A percentile compares a stretch with the other conserved stretches of the same genome.
These are phyloP conservation scores for Yamadazyma takamatsuzukensis DNA, from an alignment of 805 yeast species.

Conservation along the genomic window DNA sequence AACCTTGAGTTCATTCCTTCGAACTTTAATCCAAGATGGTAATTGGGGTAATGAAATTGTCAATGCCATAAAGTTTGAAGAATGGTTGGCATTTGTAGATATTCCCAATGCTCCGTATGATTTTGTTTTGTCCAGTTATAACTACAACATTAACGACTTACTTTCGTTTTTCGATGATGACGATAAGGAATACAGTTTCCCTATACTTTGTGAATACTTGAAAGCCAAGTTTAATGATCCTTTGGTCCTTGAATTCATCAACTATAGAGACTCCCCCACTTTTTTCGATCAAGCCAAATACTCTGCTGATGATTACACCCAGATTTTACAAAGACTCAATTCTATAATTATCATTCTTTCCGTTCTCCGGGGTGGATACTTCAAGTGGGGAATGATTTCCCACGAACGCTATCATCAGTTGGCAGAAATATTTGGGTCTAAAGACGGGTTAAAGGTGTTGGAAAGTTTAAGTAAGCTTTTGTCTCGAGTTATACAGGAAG, in stretches of 20 bases:
- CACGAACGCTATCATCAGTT: slow-evolving; percentile 42
- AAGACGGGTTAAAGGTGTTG: slow-evolving; percentile 39
- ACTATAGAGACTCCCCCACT: slow-evolving; percentile 25
- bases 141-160: slow-evolving; percentile 50
- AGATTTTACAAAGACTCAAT: slow-evolving; percentile 32
- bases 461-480: slow-evolving; percentile 43
- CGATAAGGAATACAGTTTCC: slow-evolving; percentile 45
- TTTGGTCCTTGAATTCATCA: slow-evolving; percentile 26
- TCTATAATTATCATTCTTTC: slow-evolving; percentile 44
- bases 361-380: slow-evolving; percentile 53
- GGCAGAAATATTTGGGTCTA: slow-evolving; percentile 37
- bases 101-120: slow-evolving; percentile 60
- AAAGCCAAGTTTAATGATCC: slow-evolving; percentile 24
- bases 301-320: slow-evolving; percentile 25
- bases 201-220: slow-evolving; percentile 32
- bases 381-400: slow-evolving; percentile 50
- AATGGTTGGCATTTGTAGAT: slow-evolving; percentile 48
- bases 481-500: slow-evolving; percentile 54
- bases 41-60: slow-evolving; percentile 42
- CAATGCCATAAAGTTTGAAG: slow-evolving; percentile 34
- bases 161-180: slow-evolving; percentile 54
- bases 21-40: slow-evolving; percentile 50
- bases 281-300: slow-evolving; percentile 34
- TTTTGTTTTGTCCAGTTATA: slow-evolving; percentile 50
- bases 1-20: slow-evolving; percentile 46